phyloP scores from a whole-genome alignment of 331 rosid species.

The Pyrus hybrid region DNA sequence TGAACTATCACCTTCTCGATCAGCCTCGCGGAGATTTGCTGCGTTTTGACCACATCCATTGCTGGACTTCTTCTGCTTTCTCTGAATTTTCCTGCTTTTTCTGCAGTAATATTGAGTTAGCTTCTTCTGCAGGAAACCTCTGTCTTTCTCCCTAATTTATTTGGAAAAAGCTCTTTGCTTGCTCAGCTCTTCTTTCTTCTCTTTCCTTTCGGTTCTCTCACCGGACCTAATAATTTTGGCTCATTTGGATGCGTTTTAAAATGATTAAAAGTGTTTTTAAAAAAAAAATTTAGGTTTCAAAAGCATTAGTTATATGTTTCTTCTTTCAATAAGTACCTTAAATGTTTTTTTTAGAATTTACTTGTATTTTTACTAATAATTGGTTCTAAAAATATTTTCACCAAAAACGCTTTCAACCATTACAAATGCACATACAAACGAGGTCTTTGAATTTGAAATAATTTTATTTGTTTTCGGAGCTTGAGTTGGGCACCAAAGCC shows the following conservation, averaged over 20 bases:
- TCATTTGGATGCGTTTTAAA: too few species aligned
- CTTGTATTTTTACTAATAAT: too few species aligned
- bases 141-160: background rate
- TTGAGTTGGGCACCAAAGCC: background rate
- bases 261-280: too few species aligned
- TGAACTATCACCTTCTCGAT: constrained; percentile 85
- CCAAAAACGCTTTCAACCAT: rapidly evolving
- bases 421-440: too few species aligned
- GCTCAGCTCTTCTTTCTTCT: background rate
- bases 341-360: too few species aligned
- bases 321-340: too few species aligned
- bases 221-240: background rate
- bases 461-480: background rate
- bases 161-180: background rate
- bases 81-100: background rate
- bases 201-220: background rate
- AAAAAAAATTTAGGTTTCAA: too few species aligned
- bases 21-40: constrained; percentile 57
- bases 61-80: background rate
- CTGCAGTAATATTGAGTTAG: background rate
- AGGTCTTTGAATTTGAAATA: too few species aligned
- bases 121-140: constrained; percentile 20
- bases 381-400: too few species aligned
- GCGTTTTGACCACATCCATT: constrained; percentile 87
- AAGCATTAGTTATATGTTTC: too few species aligned